A percentile compares a stretch with the other conserved stretches of the same genome.
Conservation (phyloP, 345 rosid species). For the Cardamine resedifolia region DNA sequence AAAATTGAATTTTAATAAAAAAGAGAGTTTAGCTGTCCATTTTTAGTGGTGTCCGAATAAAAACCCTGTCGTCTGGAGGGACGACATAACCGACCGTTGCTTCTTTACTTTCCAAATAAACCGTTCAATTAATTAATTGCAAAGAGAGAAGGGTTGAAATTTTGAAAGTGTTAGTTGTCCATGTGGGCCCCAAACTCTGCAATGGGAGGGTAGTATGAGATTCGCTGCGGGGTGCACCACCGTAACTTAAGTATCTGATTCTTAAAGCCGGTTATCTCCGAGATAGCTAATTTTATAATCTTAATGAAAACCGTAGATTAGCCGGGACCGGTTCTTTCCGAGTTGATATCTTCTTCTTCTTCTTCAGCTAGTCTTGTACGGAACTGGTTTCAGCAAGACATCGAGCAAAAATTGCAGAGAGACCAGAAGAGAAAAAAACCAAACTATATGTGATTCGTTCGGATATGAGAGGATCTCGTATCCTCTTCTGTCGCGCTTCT, state of each 20-base stretch:
- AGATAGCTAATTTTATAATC: not conserved
- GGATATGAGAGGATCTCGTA: conserved; percentile 19
- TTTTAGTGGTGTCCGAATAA: conserved; percentile 44
- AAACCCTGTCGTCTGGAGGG: conserved; percentile 40
- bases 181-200: conserved; percentile 6
- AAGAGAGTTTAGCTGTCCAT: conserved; percentile 40
- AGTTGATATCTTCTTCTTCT: conserved; percentile 14
- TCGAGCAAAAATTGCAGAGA: not conserved
- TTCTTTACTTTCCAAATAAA: conserved; percentile 40
- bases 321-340: not conserved
- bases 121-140: conserved; percentile 29
- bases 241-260: conserved; percentile 32
- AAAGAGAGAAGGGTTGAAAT: conserved; percentile 22
- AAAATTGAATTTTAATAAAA: not conserved
- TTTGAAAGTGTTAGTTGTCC: conserved; percentile 22
- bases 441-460: conserved; percentile 12
- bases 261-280: not conserved
- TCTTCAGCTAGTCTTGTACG: not conserved
- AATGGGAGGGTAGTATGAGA: not conserved
- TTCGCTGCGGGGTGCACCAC: conserved; percentile 36
- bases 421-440: not conserved
- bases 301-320: not conserved
- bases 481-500: conserved; percentile 24
- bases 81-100: conserved; percentile 43
- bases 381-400: conserved; percentile 1